Evolutionary conservation across 2,329 filamentous ascomycete genomes (phyloP).

Genomic region (Leptodontidium sp.): DNA sequence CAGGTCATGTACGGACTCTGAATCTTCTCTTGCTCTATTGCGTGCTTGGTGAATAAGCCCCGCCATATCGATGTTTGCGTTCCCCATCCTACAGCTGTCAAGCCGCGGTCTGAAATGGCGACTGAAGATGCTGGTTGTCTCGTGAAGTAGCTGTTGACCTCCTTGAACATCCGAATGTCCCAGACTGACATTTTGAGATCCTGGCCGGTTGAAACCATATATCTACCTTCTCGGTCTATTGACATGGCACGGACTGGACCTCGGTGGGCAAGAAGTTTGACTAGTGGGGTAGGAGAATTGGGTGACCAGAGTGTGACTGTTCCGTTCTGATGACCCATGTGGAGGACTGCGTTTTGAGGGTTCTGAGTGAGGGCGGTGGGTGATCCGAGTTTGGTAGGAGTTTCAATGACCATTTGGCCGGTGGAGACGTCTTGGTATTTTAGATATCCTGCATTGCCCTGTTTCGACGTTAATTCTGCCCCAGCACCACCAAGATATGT

Average conservation of each 20-base stretch:
- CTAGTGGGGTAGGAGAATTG: constrained; percentile 83
- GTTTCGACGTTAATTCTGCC: constrained; percentile 30
- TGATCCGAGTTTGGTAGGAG: constrained; percentile 83
- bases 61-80: constrained; percentile 92
- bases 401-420: constrained; percentile 85
- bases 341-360: constrained; percentile 88
- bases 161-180: constrained; percentile 94
- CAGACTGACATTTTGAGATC: constrained; percentile 93
- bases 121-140: constrained; percentile 83
- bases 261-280: constrained; percentile 88
- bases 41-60: constrained; percentile 81
- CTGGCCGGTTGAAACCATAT: constrained; percentile 94
- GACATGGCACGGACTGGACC: constrained; percentile 88
- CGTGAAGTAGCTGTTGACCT: constrained; percentile 89
- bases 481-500: background rate
- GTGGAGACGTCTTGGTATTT: constrained; percentile 97
- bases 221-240: constrained; percentile 87
- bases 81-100: constrained; percentile 91
- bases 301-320: constrained; percentile 96
- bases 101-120: constrained; percentile 85
- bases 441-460: constrained; percentile 82
- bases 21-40: constrained; percentile 77
- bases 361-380: constrained; percentile 89
- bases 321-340: constrained; percentile 94
- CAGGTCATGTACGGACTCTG: constrained; percentile 92